Percentiles rank a stretch among this genome's conserved stretches.
Evolutionary conservation across 2,329 filamentous ascomycete species (phyloP).

Genomic region (Trichoderma atroviride): DNA sequence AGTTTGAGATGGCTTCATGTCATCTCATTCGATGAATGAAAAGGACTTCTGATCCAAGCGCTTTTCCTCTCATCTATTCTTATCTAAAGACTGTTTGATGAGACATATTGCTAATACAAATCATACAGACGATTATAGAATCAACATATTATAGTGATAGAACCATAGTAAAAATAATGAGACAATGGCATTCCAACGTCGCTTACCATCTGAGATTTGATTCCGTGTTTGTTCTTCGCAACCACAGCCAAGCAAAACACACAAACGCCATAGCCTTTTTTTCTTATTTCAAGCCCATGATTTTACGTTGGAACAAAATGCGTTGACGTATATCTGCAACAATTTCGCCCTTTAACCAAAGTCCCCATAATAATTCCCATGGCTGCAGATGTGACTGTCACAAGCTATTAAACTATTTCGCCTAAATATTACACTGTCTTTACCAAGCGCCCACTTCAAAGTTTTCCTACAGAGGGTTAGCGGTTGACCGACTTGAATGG

Average conservation of each 20-base stretch:
- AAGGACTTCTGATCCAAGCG: constrained; percentile 73
- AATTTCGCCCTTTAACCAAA: constrained; percentile 25
- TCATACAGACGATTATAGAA: background rate
- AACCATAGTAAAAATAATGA: constrained; percentile 24
- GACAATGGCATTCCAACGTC: constrained; percentile 25
- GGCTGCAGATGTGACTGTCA: constrained; percentile 18
- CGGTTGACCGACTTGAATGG: background rate
- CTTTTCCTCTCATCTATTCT: background rate
- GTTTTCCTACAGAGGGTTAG: constrained; percentile 70
- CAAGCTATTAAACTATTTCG: constrained; percentile 24
- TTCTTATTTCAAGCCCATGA: constrained; percentile 22
- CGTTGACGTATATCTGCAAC: constrained; percentile 12
- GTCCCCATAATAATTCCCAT: constrained; percentile 7
- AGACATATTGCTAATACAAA: constrained; percentile 19
- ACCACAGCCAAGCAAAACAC: constrained; percentile 4
- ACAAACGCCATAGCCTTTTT: constrained; percentile 16
- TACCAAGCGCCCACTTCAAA: constrained; percentile 93
- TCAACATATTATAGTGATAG: background rate
- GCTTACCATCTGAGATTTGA: constrained; percentile 10
- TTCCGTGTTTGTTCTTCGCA: constrained; percentile 17
- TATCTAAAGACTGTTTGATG: background rate
- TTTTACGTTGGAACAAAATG: constrained; percentile 29
- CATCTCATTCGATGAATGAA: constrained; percentile 72
- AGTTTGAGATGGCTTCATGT: constrained; percentile 48
- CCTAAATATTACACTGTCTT: constrained; percentile 29